phyloP scores from a whole-genome alignment of 257 asterid genomes.

The Linderniella brevidens region DNA sequence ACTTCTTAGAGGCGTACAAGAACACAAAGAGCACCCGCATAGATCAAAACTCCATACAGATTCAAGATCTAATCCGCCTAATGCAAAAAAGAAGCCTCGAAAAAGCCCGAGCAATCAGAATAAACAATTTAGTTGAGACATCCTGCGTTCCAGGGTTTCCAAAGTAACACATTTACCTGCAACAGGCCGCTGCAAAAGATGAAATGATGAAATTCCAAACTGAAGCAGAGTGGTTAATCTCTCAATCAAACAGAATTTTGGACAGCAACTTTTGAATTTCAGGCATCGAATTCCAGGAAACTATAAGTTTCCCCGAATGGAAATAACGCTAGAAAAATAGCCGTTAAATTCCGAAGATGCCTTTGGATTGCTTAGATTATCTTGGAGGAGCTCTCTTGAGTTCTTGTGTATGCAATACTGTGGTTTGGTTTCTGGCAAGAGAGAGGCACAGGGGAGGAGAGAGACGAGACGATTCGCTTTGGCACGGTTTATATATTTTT shows the following conservation, averaged over 20 bases:
- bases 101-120: slow-evolving; percentile 11
- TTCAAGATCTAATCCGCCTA: slow-evolving; percentile 30
- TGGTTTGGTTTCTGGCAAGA: slow-evolving; percentile 24
- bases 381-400: slow-evolving; percentile 22
- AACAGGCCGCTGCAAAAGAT: slow-evolving; percentile 15
- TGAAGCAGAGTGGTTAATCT: slow-evolving; percentile 21
- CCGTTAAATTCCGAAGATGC: slow-evolving; percentile 7
- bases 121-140: slow-evolving; percentile 8
- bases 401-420: slow-evolving; percentile 19
- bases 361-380: slow-evolving; percentile 12
- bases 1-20: slow-evolving; percentile 13
- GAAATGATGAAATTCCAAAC: slow-evolving; percentile 19
- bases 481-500: slow-evolving; percentile 20
- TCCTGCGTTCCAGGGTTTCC: slow-evolving; percentile 10
- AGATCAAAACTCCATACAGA: slow-evolving; percentile 11
- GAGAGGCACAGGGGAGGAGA: slow-evolving; percentile 18
- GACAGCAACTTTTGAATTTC: slow-evolving; percentile 8
- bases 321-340: slow-evolving; percentile 6
- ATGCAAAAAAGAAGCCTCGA: slow-evolving; percentile 20
- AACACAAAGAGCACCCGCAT: slow-evolving; percentile 7
- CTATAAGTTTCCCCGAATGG: neutral
- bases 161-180: slow-evolving; percentile 18
- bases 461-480: slow-evolving; percentile 25
- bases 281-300: slow-evolving; percentile 4
- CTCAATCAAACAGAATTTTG: slow-evolving; percentile 17